These are phyloP conservation scores for Solanum paucissectum DNA, from an alignment of 257 asterid species.

Conservation along the genomic window DNA sequence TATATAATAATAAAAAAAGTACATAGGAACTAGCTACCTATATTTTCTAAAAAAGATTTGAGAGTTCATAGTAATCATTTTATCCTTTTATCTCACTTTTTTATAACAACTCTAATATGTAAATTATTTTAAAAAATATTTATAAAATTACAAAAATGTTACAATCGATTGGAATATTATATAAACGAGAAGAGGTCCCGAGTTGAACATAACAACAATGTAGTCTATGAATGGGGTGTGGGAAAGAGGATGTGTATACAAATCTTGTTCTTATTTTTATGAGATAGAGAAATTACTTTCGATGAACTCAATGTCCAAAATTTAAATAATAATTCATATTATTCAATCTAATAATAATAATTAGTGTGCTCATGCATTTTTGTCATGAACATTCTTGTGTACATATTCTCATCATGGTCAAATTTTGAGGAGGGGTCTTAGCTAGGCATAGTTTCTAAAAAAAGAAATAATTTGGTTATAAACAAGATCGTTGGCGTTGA, in stretches of 20 bases:
- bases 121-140: background rate
- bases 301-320: background rate
- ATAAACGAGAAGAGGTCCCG: background rate
- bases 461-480: slow-evolving; percentile 39
- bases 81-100: background rate
- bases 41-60: background rate
- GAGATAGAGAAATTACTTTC: background rate
- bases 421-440: background rate
- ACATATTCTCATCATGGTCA: background rate
- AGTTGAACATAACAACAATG: background rate
- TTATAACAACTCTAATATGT: background rate
- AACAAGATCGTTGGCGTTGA: slow-evolving; percentile 39
- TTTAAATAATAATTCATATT: background rate
- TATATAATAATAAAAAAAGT: background rate
- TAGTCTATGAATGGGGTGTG: background rate
- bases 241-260: background rate
- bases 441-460: slow-evolving; percentile 6
- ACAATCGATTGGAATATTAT: background rate
- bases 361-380: background rate
- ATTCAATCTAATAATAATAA: background rate
- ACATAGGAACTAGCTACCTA: background rate
- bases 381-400: background rate
- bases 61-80: background rate
- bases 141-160: background rate
- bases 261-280: background rate